Evolutionary conservation across 352 stramenopile species (phyloP).

Genomic region (Phytopythium chamaehyphon): DNA sequence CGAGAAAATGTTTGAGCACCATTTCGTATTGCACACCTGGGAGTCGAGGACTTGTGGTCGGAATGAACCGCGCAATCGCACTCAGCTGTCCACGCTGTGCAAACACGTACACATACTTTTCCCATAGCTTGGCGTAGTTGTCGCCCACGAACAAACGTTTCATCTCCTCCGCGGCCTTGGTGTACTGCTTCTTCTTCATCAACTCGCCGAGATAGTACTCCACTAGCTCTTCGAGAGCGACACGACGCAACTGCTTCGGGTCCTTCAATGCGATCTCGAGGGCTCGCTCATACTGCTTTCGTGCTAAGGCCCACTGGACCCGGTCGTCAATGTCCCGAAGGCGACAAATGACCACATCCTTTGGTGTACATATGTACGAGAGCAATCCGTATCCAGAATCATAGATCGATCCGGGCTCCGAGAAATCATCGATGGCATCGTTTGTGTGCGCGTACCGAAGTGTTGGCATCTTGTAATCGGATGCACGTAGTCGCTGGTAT

Average conservation of each 20-base stretch:
- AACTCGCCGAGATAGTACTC: conserved; percentile 76
- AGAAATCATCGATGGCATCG: conserved; percentile 13
- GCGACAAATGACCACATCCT: conserved; percentile 83
- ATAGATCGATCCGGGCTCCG: conserved; percentile 45
- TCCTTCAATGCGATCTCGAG: conserved; percentile 65
- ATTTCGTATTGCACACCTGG: conserved; percentile 79
- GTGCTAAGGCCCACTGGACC: conserved; percentile 59
- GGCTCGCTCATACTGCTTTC: conserved; percentile 56
- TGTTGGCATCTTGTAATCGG: conserved; percentile 80
- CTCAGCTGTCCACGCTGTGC: conserved; percentile 69
- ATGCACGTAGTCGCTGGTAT: conserved; percentile 67
- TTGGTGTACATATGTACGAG: conserved; percentile 77
- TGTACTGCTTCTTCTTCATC: conserved; percentile 68
- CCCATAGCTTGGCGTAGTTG: conserved; percentile 65
- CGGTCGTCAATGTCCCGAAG: conserved; percentile 75
- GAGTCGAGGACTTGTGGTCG: conserved; percentile 63
- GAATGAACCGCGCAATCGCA: conserved; percentile 67
- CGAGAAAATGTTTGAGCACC: conserved; percentile 81
- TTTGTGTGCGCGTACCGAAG: conserved; percentile 49
- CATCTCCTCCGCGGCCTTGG: conserved; percentile 69
- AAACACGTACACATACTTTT: conserved; percentile 88
- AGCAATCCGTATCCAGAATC: conserved; percentile 63
- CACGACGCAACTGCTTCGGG: conserved; percentile 41
- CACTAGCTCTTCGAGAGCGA: conserved; percentile 60
- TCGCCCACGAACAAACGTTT: conserved; percentile 65